Percentiles rank a stretch among this genome's conserved stretches.
phyloP scores from a whole-genome alignment of 441 rosid genomes.

The Aleurites moluccanus region DNA sequence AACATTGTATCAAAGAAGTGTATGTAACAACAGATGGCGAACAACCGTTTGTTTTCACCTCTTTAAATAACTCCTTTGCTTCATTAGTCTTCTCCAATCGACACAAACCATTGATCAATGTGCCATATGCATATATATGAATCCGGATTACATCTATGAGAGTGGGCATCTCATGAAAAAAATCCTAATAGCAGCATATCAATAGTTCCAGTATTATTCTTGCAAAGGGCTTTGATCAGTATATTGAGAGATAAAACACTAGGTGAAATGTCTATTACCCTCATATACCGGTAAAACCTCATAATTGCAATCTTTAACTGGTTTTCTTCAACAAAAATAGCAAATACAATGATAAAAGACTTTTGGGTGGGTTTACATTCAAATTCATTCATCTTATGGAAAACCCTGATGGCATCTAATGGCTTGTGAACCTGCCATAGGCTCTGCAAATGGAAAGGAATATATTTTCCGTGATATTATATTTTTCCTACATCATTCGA shows the following conservation, averaged over 20 bases:
- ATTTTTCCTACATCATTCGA: conserved; percentile 69
- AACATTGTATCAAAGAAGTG: conserved; percentile 68
- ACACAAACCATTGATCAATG: conserved; percentile 86
- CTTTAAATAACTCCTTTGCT: conserved; percentile 68
- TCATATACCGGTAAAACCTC: conserved; percentile 71
- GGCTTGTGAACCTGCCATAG: conserved; percentile 82
- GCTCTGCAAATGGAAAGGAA: conserved; percentile 75
- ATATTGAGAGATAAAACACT: conserved; percentile 74
- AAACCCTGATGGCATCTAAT: conserved; percentile 61
- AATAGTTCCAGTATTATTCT: conserved; percentile 52
- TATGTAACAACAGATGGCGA: conserved; percentile 82
- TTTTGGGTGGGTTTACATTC: conserved; percentile 58
- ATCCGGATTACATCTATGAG: conserved; percentile 67
- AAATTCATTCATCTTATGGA: conserved; percentile 66
- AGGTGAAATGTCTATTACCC: conserved; percentile 55
- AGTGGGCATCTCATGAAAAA: conserved; percentile 78
- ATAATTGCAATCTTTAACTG: conserved; percentile 62
- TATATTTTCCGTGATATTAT: conserved; percentile 52
- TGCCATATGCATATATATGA: conserved; percentile 89
- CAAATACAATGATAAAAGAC: conserved; percentile 57
- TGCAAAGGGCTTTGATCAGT: conserved; percentile 85
- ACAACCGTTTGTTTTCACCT: conserved; percentile 74
- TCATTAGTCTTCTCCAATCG: conserved; percentile 57
- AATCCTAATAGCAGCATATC: conserved; percentile 72
- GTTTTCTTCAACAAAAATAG: conserved; percentile 79